phyloP scores from a whole-genome alignment of 2,329 filamentous ascomycete genomes.

The Trichoderma atrobrunneum region DNA sequence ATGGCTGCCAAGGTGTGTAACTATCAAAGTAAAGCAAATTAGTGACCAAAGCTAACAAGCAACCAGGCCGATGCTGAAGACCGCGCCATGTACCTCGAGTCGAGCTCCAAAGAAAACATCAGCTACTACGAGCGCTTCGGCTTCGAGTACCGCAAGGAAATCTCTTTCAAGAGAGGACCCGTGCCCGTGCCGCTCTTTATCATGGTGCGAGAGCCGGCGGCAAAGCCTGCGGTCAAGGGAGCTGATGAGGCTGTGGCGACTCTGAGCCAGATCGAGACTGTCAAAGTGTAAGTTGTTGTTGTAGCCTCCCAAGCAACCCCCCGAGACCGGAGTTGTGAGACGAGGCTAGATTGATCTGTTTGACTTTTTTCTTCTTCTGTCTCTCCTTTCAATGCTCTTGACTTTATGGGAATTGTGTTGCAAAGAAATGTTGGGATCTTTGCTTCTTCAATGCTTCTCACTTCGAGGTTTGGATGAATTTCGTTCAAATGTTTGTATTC shows the following conservation, averaged over 20 bases:
- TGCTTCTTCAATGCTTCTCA: not conserved
- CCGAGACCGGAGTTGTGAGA: not conserved
- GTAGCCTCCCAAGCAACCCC: not conserved
- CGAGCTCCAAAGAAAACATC: constrained; percentile 66
- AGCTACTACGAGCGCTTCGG: constrained; percentile 73
- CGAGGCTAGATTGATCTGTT: not conserved
- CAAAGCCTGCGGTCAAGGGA: constrained; percentile 23
- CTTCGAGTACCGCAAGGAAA: constrained; percentile 62
- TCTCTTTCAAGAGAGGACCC: constrained; percentile 58
- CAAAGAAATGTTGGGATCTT: too few relatives aligned
- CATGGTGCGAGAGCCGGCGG: constrained; percentile 74
- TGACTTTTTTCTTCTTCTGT: not conserved
- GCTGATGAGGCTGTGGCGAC: constrained; percentile 26
- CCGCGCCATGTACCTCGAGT: constrained; percentile 73
- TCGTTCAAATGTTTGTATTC: not conserved
- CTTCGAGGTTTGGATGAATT: not conserved
- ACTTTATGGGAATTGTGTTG: not conserved
- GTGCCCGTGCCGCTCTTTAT: constrained; percentile 67
- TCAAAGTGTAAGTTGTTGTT: constrained; percentile 5
- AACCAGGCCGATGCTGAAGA: constrained; percentile 64
- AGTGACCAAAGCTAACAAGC: not conserved
- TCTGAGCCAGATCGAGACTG: constrained; percentile 15
- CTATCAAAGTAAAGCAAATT: not conserved
- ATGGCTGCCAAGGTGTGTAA: constrained; percentile 59
- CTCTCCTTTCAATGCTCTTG: not conserved